phyloP scores from a whole-genome alignment of 2,329 filamentous ascomycete species.

The Kalmusia sp. region DNA sequence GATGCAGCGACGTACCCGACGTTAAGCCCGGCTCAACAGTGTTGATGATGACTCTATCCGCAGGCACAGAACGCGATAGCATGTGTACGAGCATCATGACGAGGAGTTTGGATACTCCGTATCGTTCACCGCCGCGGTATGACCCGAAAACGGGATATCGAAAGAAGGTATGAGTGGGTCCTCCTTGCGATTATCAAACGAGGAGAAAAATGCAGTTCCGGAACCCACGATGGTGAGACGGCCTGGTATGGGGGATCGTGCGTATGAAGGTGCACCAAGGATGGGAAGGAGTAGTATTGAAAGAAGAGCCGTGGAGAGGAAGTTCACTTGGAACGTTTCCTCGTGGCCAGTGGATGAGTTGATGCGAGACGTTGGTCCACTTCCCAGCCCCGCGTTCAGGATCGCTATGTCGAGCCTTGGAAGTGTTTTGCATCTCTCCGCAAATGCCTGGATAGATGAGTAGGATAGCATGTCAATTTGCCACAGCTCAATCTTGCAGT shows the following conservation, averaged over 20 bases:
- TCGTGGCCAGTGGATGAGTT: constrained; percentile 38
- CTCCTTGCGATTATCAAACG: too few relatives aligned
- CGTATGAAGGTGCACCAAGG: too few relatives aligned
- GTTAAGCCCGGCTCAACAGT: constrained; percentile 56
- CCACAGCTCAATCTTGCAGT: constrained; percentile 33
- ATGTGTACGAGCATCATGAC: constrained; percentile 22
- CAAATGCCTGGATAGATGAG: constrained; percentile 30
- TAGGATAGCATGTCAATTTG: constrained; percentile 33
- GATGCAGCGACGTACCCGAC: constrained; percentile 51
- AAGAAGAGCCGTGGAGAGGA: constrained; percentile 61
- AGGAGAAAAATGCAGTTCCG: too few relatives aligned
- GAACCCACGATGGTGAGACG: too few relatives aligned
- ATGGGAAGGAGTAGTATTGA: too few relatives aligned
- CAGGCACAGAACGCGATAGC: constrained; percentile 21
- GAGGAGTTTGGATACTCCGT: constrained; percentile 27
- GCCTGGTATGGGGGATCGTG: too few relatives aligned
- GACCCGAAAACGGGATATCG: constrained; percentile 7
- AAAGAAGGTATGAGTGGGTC: constrained; percentile 23
- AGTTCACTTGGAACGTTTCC: constrained; percentile 61
- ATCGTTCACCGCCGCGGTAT: constrained; percentile 17
- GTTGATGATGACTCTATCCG: constrained; percentile 49
- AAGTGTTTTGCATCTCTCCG: constrained; percentile 15
- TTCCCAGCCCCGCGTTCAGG: constrained; percentile 44
- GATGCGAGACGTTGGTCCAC: constrained; percentile 17
- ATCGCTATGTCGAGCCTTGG: constrained; percentile 33